Conservation (phyloP, 2,329 filamentous ascomycete genomes). For the Seiridium cupressi region DNA sequence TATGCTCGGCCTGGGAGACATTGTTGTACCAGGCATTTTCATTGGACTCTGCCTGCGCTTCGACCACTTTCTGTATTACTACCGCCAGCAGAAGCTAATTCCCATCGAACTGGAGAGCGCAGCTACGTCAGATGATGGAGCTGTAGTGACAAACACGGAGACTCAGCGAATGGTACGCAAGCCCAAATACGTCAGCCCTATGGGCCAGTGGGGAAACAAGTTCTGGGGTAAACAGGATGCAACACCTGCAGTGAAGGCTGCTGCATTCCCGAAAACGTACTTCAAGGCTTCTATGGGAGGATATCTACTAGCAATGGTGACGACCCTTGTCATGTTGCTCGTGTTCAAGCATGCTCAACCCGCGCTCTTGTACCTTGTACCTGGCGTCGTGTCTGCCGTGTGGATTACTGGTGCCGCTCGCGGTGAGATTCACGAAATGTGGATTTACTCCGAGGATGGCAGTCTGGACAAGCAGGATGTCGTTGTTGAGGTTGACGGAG, state of each 20-base stretch:
- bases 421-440: conserved; percentile 74
- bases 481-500: conserved; percentile 51
- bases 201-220: conserved; percentile 77
- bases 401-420: conserved; percentile 71
- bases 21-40: conserved; percentile 89
- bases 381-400: conserved; percentile 71
- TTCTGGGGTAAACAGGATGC: conserved; percentile 64
- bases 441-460: conserved; percentile 76
- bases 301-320: conserved; percentile 75
- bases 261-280: conserved; percentile 76
- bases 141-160: conserved; percentile 30
- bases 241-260: conserved; percentile 35
- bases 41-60: conserved; percentile 87
- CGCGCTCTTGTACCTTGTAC: conserved; percentile 88
- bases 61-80: conserved; percentile 83
- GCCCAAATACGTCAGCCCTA: conserved; percentile 54
- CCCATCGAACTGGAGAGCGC: conserved; percentile 33
- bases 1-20: conserved; percentile 92
- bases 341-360: conserved; percentile 82
- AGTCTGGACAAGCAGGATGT: conserved; percentile 54
- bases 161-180: conserved; percentile 49
- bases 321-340: conserved; percentile 74
- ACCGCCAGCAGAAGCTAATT: conserved; percentile 57
- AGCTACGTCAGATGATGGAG: conserved; percentile 26
- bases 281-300: conserved; percentile 76